Evolutionary conservation across 306 rosid species (phyloP), one percentile per base, ranked within the genome.

Genomic region (Gillenia trifoliata): DNA sequence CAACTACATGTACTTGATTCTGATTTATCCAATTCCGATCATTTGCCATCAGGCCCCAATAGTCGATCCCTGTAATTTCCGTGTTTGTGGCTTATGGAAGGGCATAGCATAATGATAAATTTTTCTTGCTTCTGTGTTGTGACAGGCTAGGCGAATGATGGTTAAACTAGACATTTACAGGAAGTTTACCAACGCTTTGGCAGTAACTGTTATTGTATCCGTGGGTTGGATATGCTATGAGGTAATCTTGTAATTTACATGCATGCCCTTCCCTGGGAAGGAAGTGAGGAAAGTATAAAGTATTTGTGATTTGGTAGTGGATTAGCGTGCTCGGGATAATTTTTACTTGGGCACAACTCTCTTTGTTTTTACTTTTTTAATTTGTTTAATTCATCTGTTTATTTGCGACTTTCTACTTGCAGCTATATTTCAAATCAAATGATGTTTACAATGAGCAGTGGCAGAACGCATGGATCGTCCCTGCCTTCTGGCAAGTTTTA

Each of bases 141-240:
- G 68, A 81, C 95, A 95, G 99, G 84, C 98, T 38, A 85, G 97
- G 79, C 82, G 99, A 75, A 87, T 95, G 98, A 77, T 90, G 89
- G 83, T 84, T 74, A 95, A 95, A 79, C 85, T 95, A 77, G 99
- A 95, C 71, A 90, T 95, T 68, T 95, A 95, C 83, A 85, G 96
- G 79, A 92, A 89, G 86, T 95, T 95, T 80, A 92, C 99, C 7
- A 95, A 95, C 19, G 96, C 99, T 66, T 83, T 95, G 87, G 99
- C 92, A 1, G 92, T 86, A 25, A 89, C 99, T 71, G 98, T 92
- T 23, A 70, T 95, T 15, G 97, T 95, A 67, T 95, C 98, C 11
- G 98, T 95, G 59, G 96, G 97, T 74, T 95, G 99, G 98, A 89
- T 87, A 71, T 90, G 96, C 81, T 95, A 95, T 64, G 99, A 95